These are phyloP conservation scores for Lanmaoa pseudosensibilis DNA, from an alignment of 768 basidiomycete genomes.

Conservation along the genomic window DNA sequence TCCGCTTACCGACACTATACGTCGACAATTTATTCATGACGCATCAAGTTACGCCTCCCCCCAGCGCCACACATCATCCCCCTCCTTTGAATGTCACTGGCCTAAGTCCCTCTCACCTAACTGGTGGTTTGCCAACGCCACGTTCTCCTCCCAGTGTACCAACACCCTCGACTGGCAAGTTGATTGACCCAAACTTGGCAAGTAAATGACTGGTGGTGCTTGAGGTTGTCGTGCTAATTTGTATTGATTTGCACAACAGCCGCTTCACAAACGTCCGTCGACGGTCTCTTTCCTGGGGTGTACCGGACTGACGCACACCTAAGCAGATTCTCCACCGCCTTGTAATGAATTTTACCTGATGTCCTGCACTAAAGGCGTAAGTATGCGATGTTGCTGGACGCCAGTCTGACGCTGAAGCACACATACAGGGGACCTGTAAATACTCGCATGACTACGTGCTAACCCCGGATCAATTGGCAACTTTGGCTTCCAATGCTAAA, in stretches of 20 bases:
- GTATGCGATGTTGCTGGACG: constrained; percentile 16
- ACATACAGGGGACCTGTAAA: constrained; percentile 66
- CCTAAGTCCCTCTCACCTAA: constrained; percentile 43
- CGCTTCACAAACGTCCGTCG: constrained; percentile 72
- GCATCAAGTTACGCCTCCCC: constrained; percentile 24
- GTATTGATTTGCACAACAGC: constrained; percentile 40
- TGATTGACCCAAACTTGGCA: constrained; percentile 67
- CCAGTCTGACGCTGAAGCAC: constrained; percentile 16
- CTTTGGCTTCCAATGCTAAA: constrained; percentile 74
- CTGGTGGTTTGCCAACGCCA: constrained; percentile 66
- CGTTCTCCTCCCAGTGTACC: constrained; percentile 52
- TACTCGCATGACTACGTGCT: constrained; percentile 81
- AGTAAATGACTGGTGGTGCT: constrained; percentile 16
- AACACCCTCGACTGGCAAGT: constrained; percentile 28
- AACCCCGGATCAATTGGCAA: constrained; percentile 67
- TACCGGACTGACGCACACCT: constrained; percentile 6
- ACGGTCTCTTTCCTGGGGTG: constrained; percentile 5
- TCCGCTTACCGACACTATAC: constrained; percentile 52
- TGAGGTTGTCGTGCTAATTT: constrained; percentile 7
- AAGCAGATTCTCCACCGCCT: constrained; percentile 73
- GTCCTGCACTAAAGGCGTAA: constrained; percentile 76
- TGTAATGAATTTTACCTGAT: constrained; percentile 86
- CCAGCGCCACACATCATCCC: constrained; percentile 37
- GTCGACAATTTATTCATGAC: constrained; percentile 52
- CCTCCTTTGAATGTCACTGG: constrained; percentile 47